Evolutionary conservation across 2,329 filamentous ascomycete species (phyloP).

Genomic region (Colletotrichum sansevieriae): DNA sequence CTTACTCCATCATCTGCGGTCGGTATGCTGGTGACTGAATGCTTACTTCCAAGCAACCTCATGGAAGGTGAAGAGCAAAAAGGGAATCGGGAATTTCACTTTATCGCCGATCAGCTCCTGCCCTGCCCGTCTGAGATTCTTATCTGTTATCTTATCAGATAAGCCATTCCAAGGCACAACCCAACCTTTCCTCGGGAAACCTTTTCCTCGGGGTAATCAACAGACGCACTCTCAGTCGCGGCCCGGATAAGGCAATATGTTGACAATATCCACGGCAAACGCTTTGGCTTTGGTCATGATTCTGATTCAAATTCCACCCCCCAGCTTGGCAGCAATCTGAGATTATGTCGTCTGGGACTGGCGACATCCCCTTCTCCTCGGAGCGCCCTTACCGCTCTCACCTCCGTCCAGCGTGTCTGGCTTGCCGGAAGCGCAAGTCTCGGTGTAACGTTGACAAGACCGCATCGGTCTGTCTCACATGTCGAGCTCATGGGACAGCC

Average conservation of each 20-base stretch:
- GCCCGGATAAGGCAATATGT: conserved; percentile 9
- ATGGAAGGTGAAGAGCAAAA: too few relatives aligned
- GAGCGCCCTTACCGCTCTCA: conserved; percentile 71
- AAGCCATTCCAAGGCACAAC: neutral
- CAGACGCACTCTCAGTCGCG: neutral
- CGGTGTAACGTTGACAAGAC: conserved; percentile 70
- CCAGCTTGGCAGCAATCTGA: rapidly evolving
- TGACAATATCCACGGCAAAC: conserved; percentile 17
- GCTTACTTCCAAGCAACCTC: too few relatives aligned
- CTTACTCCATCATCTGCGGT: too few relatives aligned
- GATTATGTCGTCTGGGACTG: conserved; percentile 26
- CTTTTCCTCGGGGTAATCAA: neutral
- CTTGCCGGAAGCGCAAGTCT: conserved; percentile 72
- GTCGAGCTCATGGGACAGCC: conserved; percentile 68
- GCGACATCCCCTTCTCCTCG: conserved; percentile 19
- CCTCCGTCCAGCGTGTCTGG: conserved; percentile 70
- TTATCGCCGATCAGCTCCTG: too few relatives aligned
- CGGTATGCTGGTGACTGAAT: too few relatives aligned
- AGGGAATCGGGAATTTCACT: too few relatives aligned
- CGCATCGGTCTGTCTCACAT: conserved; percentile 67
- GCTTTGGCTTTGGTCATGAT: neutral
- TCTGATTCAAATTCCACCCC: too few relatives aligned
- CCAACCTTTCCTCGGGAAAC: conserved; percentile 20
- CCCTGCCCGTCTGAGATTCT: too few relatives aligned
- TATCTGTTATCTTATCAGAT: neutral